phyloP scores from a whole-genome alignment of 2,329 filamentous ascomycete species.

The Xylaria sp. region DNA sequence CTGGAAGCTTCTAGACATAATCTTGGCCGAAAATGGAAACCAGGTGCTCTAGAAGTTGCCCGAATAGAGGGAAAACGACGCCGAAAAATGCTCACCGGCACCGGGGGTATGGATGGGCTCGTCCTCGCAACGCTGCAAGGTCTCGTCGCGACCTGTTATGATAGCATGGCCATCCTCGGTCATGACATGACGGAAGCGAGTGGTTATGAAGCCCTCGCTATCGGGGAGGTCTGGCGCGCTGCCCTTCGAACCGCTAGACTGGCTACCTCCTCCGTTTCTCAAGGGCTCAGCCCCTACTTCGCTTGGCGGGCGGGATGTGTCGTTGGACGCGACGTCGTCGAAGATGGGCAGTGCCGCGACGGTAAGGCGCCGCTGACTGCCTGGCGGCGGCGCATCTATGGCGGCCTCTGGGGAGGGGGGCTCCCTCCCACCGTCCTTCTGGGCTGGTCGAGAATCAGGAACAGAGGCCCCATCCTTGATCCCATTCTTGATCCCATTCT shows the following conservation, averaged over 20 bases:
- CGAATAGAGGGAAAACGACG: too few species aligned
- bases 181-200: slow-evolving; percentile 78
- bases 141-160: slow-evolving; percentile 77
- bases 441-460: slow-evolving; percentile 2
- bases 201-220: slow-evolving; percentile 63
- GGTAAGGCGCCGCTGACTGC: slow-evolving; percentile 11
- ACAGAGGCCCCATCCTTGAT: too few species aligned
- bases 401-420: slow-evolving; percentile 12
- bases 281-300: slow-evolving; percentile 22
- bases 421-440: slow-evolving; percentile 22
- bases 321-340: slow-evolving; percentile 35
- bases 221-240: slow-evolving; percentile 27
- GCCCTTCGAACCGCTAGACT: slow-evolving; percentile 12
- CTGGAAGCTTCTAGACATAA: too few species aligned
- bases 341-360: slow-evolving; percentile 31
- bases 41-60: too few species aligned
- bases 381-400: slow-evolving; percentile 23
- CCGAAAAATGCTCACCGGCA: too few species aligned
- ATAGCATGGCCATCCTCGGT: slow-evolving; percentile 81
- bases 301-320: slow-evolving; percentile 29
- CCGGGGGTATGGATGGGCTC: slow-evolving; percentile 90
- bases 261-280: neutral
- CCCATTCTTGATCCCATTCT: too few species aligned
- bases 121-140: slow-evolving; percentile 82
- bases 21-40: too few species aligned